These are phyloP conservation scores for Penicillium aurantiogriseum DNA, from an alignment of 2,329 filamentous ascomycete genomes.

Conservation along the genomic window DNA sequence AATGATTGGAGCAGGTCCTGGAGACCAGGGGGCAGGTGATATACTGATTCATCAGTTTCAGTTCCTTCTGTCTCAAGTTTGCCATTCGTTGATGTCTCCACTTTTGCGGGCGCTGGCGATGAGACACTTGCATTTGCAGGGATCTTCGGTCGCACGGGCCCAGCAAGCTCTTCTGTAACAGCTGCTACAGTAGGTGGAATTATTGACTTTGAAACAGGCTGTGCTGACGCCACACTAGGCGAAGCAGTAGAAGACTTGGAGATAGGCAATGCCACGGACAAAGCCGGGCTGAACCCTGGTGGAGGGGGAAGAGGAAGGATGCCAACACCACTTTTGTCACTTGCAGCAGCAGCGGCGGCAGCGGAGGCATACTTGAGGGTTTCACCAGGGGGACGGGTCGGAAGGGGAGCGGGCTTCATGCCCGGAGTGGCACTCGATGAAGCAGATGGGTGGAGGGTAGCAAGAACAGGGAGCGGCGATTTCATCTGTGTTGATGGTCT, in stretches of 20 bases:
- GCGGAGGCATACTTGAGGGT: slow-evolving; percentile 96
- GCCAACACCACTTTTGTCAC: slow-evolving; percentile 82
- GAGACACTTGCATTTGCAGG: slow-evolving; percentile 47
- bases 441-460: slow-evolving; percentile 72
- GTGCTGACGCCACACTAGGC: slow-evolving; percentile 50
- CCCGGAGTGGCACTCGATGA: slow-evolving; percentile 51
- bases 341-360: slow-evolving; percentile 86
- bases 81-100: slow-evolving; percentile 51
- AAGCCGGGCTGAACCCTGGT: slow-evolving; percentile 61
- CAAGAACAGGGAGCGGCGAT: slow-evolving; percentile 87
- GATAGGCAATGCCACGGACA: slow-evolving; percentile 50
- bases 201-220: slow-evolving; percentile 45
- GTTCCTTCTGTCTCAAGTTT: slow-evolving; percentile 48
- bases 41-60: slow-evolving; percentile 76
- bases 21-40: slow-evolving; percentile 83
- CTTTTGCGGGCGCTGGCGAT: slow-evolving; percentile 48
- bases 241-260: slow-evolving; percentile 60
- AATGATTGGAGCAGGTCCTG: slow-evolving; percentile 90
- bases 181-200: slow-evolving; percentile 39
- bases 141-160: slow-evolving; percentile 49
- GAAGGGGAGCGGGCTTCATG: slow-evolving; percentile 92
- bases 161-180: slow-evolving; percentile 39
- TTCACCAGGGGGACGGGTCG: slow-evolving; percentile 80
- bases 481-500: slow-evolving; percentile 88
- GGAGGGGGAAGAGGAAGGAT: slow-evolving; percentile 92